These are phyloP conservation scores for Ganoderma resinaceum DNA, from an alignment of 1,284 basidiomycete genomes.

Conservation along the genomic window DNA sequence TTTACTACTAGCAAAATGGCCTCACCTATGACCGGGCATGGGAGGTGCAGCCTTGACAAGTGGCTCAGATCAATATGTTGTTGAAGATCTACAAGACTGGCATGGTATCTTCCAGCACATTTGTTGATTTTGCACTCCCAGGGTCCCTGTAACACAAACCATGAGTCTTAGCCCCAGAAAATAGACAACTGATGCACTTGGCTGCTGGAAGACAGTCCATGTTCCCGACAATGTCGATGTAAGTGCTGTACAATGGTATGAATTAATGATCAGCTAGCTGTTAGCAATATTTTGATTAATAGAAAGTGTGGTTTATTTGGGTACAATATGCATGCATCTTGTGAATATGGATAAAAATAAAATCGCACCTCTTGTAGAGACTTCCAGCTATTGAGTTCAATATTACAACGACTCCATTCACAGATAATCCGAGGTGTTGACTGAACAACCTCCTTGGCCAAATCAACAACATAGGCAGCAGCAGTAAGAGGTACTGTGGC, in stretches of 20 bases:
- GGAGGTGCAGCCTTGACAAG: constrained; percentile 27
- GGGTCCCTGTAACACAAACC: constrained; percentile 31
- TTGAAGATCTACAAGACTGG: constrained; percentile 24
- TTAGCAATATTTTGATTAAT: background rate
- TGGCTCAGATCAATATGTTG: constrained; percentile 34
- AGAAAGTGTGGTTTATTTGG: background rate
- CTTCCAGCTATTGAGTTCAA: constrained; percentile 32
- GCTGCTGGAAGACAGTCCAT: background rate
- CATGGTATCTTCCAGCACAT: constrained; percentile 32
- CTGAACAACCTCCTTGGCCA: constrained; percentile 29
- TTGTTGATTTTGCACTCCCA: constrained; percentile 28
- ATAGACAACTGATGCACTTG: background rate
- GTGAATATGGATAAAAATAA: background rate
- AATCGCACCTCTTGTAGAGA: constrained; percentile 31
- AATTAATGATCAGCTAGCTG: background rate
- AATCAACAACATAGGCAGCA: constrained; percentile 20
- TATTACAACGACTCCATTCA: constrained; percentile 30
- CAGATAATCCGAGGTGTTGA: constrained; percentile 19
- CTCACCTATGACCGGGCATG: constrained; percentile 35
- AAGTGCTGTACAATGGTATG: constrained; percentile 23
- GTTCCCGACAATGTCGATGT: constrained; percentile 17
- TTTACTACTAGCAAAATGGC: background rate
- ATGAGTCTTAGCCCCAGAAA: background rate
- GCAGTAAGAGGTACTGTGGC: constrained; percentile 10
- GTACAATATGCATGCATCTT: background rate